phyloP scores from a whole-genome alignment of 306 rosid species.

The Corylus avellana region DNA sequence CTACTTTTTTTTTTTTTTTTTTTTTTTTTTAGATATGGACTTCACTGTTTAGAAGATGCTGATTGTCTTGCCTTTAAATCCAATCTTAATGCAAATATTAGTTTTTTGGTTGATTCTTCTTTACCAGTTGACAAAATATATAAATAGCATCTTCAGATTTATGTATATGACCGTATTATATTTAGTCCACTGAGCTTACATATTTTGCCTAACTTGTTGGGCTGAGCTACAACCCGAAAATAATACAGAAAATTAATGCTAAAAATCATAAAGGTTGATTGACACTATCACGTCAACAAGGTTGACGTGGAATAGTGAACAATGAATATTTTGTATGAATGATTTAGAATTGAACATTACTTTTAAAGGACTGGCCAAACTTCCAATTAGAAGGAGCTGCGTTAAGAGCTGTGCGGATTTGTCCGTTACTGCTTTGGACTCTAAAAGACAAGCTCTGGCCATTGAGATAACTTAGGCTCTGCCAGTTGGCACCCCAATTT shows the following conservation, averaged over 20 bases:
- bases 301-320: too few species aligned
- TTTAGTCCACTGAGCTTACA: not conserved
- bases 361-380: conserved; percentile 56
- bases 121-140: not conserved
- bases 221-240: not conserved
- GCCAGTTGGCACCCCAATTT: conserved; percentile 64
- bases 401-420: conserved; percentile 30
- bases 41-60: too few species aligned
- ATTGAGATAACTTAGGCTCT: conserved; percentile 48
- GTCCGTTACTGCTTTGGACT: conserved; percentile 47
- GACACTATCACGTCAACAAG: too few species aligned
- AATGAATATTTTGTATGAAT: not conserved
- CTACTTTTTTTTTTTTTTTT: too few species aligned
- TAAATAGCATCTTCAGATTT: not conserved
- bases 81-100: not conserved
- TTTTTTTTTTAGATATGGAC: too few species aligned
- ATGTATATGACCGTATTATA: not conserved
- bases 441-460: conserved; percentile 61
- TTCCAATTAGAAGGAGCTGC: conserved; percentile 52
- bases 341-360: conserved; percentile 21
- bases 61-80: too few species aligned
- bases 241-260: not conserved
- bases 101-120: not conserved
- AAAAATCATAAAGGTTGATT: too few species aligned
- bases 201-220: not conserved